Evolutionary conservation across 345 rosid genomes (phyloP).

Genomic region (Noccaea caerulescens): DNA sequence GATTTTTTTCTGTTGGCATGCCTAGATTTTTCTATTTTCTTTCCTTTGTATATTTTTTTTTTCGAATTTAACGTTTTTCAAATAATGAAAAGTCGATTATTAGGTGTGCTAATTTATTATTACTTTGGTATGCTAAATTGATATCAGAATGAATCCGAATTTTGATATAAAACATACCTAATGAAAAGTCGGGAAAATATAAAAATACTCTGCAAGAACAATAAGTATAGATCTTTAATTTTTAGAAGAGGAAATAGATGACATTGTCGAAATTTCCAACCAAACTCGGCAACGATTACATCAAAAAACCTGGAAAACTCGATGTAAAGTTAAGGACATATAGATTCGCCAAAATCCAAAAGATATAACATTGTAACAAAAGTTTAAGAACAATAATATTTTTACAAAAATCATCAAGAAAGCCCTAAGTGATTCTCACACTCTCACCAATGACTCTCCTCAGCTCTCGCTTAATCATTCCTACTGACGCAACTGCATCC

Average conservation of each 20-base stretch:
- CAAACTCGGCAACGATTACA: conserved; percentile 24
- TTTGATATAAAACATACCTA: not conserved
- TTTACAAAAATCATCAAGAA: conserved; percentile 10
- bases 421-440: conserved; percentile 1
- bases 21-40: too few species aligned
- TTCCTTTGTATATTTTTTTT: too few species aligned
- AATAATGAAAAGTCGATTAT: too few species aligned
- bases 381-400: not conserved
- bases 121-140: not conserved
- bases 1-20: too few species aligned
- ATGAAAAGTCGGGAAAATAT: not conserved
- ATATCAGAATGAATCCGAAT: not conserved
- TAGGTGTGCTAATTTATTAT: too few species aligned
- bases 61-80: too few species aligned
- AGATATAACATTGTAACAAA: conserved; percentile 18
- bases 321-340: conserved; percentile 19
- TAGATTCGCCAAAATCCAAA: conserved; percentile 11
- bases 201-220: not conserved
- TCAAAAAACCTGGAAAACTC: conserved; percentile 20
- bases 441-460: conserved; percentile 56
- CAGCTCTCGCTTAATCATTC: conserved; percentile 69
- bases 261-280: not conserved
- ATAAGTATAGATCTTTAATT: not conserved
- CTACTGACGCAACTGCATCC: conserved; percentile 60
- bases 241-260: not conserved